These are phyloP conservation scores for Solanum lycopersicoides DNA, from an alignment of 257 asterid species.

Conservation along the genomic window DNA sequence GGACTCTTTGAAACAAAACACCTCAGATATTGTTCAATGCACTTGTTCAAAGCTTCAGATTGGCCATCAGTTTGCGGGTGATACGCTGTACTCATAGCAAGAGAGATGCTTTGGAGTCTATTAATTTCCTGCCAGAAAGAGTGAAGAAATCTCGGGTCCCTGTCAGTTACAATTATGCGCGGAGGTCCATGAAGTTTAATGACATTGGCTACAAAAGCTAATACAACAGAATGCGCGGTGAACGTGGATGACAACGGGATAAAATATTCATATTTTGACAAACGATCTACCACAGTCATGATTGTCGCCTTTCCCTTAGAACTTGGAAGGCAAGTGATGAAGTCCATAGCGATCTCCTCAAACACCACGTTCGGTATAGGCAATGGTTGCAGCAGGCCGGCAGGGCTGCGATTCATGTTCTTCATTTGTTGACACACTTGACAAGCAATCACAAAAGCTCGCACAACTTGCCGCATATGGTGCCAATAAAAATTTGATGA, in stretches of 20 bases:
- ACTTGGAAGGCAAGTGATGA: background rate
- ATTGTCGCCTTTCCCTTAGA: background rate
- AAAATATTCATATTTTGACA: background rate
- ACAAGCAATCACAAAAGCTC: no score
- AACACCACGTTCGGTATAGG: background rate
- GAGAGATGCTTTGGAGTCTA: background rate
- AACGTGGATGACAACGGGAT: background rate
- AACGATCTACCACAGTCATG: background rate
- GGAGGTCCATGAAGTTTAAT: background rate
- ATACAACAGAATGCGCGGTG: background rate
- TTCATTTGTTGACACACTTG: background rate
- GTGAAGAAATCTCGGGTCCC: background rate
- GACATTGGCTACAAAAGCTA: background rate
- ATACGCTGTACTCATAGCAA: background rate
- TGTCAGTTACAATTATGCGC: rapidly evolving
- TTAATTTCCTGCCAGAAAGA: background rate
- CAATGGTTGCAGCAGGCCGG: background rate
- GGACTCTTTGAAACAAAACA: background rate
- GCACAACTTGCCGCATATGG: no score
- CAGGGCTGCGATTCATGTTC: background rate
- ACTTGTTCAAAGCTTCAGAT: background rate
- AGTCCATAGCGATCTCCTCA: background rate
- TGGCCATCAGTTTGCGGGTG: background rate
- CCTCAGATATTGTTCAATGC: background rate
- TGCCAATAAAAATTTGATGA: no score